phyloP scores from a whole-genome alignment of 371 early-diverging fungal species.

The Mucor plumbeus region DNA sequence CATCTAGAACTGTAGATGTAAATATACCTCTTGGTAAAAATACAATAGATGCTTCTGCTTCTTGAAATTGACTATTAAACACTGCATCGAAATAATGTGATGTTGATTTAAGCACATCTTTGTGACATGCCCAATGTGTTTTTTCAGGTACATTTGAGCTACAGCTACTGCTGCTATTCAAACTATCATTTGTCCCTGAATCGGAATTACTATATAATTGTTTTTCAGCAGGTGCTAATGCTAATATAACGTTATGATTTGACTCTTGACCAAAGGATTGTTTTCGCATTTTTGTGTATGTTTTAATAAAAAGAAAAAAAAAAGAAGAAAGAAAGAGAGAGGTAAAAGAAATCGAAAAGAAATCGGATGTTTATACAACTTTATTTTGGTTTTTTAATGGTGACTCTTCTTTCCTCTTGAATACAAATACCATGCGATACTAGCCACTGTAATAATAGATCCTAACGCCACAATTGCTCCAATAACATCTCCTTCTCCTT shows the following conservation, averaged over 20 bases:
- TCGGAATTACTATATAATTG: neutral
- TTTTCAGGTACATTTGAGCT: constrained; percentile 24
- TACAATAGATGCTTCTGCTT: constrained; percentile 40
- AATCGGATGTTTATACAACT: constrained; percentile 16
- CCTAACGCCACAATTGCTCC: constrained; percentile 37
- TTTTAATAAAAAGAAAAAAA: constrained; percentile 11
- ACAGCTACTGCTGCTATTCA: neutral
- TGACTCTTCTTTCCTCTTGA: constrained; percentile 24
- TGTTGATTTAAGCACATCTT: constrained; percentile 35
- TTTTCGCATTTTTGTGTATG: constrained; percentile 11
- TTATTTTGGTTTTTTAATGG: constrained; percentile 12
- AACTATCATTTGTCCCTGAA: constrained; percentile 1
- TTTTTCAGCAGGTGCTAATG: constrained; percentile 24
- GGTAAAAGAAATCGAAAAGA: constrained; percentile 16
- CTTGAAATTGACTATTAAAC: constrained; percentile 46
- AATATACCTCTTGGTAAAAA: constrained; percentile 44
- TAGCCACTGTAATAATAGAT: constrained; percentile 42
- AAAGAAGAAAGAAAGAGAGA: constrained; percentile 11
- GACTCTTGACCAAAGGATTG: neutral
- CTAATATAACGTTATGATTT: constrained; percentile 37
- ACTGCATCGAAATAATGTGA: constrained; percentile 49
- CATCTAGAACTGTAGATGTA: constrained; percentile 31
- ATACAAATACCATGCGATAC: constrained; percentile 44
- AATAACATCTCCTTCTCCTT: constrained; percentile 19
- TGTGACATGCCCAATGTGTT: constrained; percentile 41